phyloP scores from a whole-genome alignment of 2,329 filamentous ascomycete species.

The Plectosphaerella cucumerina region DNA sequence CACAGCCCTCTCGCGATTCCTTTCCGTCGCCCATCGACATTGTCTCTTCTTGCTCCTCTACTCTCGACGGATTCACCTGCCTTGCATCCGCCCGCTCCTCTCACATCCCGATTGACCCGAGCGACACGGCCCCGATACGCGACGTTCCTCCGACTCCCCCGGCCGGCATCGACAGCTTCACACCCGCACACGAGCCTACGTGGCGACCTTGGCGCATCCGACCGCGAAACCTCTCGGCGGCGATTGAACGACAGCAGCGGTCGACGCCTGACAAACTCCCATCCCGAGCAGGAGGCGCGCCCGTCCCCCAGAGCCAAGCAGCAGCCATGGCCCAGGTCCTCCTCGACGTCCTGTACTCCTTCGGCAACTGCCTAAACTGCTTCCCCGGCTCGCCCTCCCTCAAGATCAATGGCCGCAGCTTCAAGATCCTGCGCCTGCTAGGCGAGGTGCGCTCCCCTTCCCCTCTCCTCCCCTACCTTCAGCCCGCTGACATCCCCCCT shows the following conservation, averaged over 20 bases:
- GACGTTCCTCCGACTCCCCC: neutral
- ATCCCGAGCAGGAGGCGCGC: neutral
- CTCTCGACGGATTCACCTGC: too few species aligned
- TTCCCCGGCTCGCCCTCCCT: constrained; percentile 92
- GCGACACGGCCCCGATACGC: too few species aligned
- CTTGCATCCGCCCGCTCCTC: too few species aligned
- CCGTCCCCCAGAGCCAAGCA: neutral
- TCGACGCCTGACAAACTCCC: neutral
- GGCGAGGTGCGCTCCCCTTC: constrained; percentile 68
- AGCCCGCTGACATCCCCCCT: neutral
- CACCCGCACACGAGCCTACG: neutral
- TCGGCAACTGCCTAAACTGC: constrained; percentile 93
- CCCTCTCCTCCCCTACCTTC: neutral
- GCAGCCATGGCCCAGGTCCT: constrained; percentile 73
- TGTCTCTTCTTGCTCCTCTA: too few species aligned
- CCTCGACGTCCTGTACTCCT: constrained; percentile 82
- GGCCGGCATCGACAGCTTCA: neutral
- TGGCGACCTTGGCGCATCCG: neutral
- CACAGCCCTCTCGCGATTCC: too few species aligned
- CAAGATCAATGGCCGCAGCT: constrained; percentile 90
- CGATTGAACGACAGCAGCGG: neutral
- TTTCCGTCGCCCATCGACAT: too few species aligned
- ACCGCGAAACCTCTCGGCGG: neutral
- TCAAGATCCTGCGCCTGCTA: constrained; percentile 90
- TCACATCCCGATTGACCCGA: too few species aligned